phyloP scores from a whole-genome alignment of 2,329 filamentous ascomycete genomes.

The Grosmannia serpens region DNA sequence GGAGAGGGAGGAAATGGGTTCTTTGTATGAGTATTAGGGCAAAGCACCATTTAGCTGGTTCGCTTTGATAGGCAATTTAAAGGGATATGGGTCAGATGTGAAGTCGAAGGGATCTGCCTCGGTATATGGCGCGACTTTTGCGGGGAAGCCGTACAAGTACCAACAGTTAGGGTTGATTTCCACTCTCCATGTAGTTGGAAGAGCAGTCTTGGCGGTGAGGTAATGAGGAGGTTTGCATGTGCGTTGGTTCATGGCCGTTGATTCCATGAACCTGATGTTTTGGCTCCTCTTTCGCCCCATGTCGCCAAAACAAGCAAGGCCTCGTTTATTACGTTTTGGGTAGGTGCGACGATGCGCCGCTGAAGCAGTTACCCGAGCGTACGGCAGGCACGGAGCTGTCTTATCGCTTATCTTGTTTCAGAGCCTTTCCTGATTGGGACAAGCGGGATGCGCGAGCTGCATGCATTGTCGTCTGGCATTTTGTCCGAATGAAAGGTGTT shows the following conservation, averaged over 20 bases:
- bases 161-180: neutral
- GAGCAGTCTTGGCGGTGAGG: neutral
- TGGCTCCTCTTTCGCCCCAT: neutral
- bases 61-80: neutral
- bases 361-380: neutral
- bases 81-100: neutral
- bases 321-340: neutral
- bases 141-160: neutral
- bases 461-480: neutral
- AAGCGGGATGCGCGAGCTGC: neutral
- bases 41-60: neutral
- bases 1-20: neutral
- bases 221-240: neutral
- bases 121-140: neutral
- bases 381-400: neutral
- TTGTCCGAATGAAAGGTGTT: neutral
- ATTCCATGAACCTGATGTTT: neutral
- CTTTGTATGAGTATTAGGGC: neutral
- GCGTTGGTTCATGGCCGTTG: neutral
- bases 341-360: neutral
- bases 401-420: neutral
- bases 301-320: neutral
- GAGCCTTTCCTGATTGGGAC: neutral
- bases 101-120: neutral
- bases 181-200: neutral